Conservation (phyloP, 345 rosid genomes). For the Murraya paniculata region DNA sequence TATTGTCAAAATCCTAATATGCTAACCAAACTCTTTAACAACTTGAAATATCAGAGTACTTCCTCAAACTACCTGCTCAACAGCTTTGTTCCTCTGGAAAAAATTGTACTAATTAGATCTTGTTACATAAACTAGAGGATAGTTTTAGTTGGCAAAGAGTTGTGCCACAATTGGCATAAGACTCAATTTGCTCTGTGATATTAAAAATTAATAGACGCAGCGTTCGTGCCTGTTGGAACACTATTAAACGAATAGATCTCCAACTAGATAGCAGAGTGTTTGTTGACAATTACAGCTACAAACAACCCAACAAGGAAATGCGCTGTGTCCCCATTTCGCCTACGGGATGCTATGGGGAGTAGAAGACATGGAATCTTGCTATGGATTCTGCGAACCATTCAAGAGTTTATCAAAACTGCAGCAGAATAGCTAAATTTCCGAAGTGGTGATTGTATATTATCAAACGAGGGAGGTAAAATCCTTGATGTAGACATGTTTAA, state of each 20-base stretch:
- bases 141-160: background rate
- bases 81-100: no score
- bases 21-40: background rate
- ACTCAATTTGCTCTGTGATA: no score
- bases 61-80: no score
- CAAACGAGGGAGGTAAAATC: slow-evolving; percentile 73
- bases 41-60: background rate
- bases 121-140: no score
- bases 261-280: background rate
- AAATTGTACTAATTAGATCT: no score
- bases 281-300: slow-evolving; percentile 37
- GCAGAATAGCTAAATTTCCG: slow-evolving; percentile 46
- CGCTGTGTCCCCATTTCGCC: slow-evolving; percentile 72
- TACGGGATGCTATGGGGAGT: slow-evolving; percentile 39
- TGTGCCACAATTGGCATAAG: background rate
- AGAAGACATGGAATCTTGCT: slow-evolving; percentile 63
- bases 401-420: slow-evolving; percentile 51
- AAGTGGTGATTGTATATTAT: slow-evolving; percentile 30
- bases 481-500: slow-evolving; percentile 60
- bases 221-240: no score
- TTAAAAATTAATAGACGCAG: background rate
- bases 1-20: slow-evolving; percentile 22
- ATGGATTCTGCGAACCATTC: slow-evolving; percentile 41
- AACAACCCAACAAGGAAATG: slow-evolving; percentile 45
- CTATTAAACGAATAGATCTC: no score